These are phyloP conservation scores for Globisporangium spinosum DNA, from an alignment of 352 stramenopile species.

Conservation along the genomic window DNA sequence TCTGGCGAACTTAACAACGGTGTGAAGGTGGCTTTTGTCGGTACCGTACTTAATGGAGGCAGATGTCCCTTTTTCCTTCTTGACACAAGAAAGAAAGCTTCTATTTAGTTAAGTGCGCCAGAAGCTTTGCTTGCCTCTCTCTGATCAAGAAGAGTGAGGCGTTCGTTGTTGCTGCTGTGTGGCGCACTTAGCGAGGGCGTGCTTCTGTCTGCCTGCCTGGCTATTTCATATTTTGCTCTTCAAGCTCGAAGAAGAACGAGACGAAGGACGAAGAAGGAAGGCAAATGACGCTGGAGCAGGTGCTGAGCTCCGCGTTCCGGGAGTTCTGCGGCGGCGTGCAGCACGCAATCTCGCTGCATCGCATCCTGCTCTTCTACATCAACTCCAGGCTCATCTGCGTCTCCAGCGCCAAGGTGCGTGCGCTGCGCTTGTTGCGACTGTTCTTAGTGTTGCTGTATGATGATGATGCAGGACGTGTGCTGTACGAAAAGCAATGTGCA, in stretches of 20 bases:
- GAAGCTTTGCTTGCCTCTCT: no score
- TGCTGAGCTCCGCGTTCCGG: constrained; percentile 62
- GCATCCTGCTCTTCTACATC: constrained; percentile 84
- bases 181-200: no score
- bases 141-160: no score
- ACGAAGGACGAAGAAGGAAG: background rate
- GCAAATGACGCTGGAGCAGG: constrained; percentile 31
- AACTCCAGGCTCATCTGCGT: constrained; percentile 84
- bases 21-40: no score
- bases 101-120: no score
- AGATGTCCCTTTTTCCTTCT: no score
- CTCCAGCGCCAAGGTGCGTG: constrained; percentile 68
- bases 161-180: no score
- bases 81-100: no score
- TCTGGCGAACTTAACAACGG: background rate
- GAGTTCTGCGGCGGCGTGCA: constrained; percentile 85
- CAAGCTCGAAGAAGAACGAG: background rate
- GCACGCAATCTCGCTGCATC: constrained; percentile 81
- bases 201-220: background rate
- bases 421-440: background rate
- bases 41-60: no score
- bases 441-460: no score
- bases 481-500: no score
- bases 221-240: background rate
- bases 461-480: no score